Base-by-base conservation (phyloP, 768 basidiomycete genomes). In the Macrolepiota albuminosa region DNA sequence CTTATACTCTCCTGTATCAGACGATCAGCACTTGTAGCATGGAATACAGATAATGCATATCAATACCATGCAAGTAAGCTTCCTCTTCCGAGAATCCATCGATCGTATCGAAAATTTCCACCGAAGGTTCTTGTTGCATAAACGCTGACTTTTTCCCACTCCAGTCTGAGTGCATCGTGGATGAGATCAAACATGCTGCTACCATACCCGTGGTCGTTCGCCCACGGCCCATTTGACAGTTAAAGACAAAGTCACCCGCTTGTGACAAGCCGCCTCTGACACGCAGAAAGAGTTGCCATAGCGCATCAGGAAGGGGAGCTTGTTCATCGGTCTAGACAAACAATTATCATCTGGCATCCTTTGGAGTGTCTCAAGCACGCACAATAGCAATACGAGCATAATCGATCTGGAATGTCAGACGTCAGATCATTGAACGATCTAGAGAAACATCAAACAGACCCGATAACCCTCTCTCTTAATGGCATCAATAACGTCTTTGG, bases 171-270 rank as follows among this genome's bases (percentile, higher is more conserved):
- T 79, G 77, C 73, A 82, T 76, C 9, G 84, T 84, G 2, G 85
- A 91, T 11, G 93, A 89, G 55, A 97, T 91, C 29, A 98, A 76
- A 58, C 88, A 91, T 0, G 93, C 92, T 29, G 88, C 86, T 58
- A 94, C 84, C 94, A 98, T 98, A 6, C 97, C 97, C 0, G 95
- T 98, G 0, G 97, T 99, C 6, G 97, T 99, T 42, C 90, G 80
- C 16, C 87, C 90, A 57, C 90, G 78, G 26, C 92, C 92, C 94
- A 98, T 96, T 72, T 98, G 97, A 72, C 97, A 99, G 66, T 98
- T 98, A 78, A 97, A 98, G 49, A 93, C 76, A 65, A 94, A 89
- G 65, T 93, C 92, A 4, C 85, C 89, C 1, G 86, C 83, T 33
- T 81, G 76, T 1, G 80, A 73, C 48, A 87, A 63, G 57, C 81